These are phyloP conservation scores for Closterium sp. DNA, from an alignment of 139 green algal species.

Conservation along the genomic window DNA sequence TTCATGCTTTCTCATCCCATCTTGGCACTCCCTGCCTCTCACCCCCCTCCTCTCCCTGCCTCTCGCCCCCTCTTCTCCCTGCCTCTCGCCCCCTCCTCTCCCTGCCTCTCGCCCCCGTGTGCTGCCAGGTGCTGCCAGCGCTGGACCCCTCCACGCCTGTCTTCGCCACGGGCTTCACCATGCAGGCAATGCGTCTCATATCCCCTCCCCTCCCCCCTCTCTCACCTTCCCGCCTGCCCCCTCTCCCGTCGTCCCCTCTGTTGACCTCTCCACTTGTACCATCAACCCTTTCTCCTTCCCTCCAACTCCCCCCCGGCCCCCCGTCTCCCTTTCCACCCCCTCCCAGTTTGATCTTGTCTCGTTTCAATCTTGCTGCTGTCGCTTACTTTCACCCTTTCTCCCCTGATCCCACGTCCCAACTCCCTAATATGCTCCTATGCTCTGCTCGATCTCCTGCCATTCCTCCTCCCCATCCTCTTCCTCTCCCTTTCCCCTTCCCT, in stretches of 20 bases:
- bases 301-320: not conserved
- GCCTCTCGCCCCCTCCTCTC: not conserved
- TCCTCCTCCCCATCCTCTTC: not conserved
- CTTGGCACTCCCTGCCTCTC: not conserved
- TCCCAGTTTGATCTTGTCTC: no score
- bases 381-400: no score
- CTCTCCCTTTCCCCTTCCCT: not conserved
- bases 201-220: not conserved
- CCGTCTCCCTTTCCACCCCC: no score
- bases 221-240: not conserved
- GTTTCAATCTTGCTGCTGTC: no score
- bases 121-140: constrained; percentile 77
- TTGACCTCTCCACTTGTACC: no score
- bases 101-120: not conserved
- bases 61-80: not conserved
- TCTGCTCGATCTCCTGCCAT: not conserved
- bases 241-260: not conserved
- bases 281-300: no score
- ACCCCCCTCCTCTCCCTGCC: not conserved
- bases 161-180: constrained; percentile 84
- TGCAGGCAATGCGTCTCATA: constrained; percentile 58
- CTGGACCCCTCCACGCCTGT: constrained; percentile 91
- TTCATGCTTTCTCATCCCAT: not conserved
- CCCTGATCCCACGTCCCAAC: no score
- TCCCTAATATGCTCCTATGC: no score